Percentiles rank a stretch among this genome's conserved stretches.
Conservation (phyloP, 2,329 filamentous ascomycete species). For the Aspergillus intermedius region DNA sequence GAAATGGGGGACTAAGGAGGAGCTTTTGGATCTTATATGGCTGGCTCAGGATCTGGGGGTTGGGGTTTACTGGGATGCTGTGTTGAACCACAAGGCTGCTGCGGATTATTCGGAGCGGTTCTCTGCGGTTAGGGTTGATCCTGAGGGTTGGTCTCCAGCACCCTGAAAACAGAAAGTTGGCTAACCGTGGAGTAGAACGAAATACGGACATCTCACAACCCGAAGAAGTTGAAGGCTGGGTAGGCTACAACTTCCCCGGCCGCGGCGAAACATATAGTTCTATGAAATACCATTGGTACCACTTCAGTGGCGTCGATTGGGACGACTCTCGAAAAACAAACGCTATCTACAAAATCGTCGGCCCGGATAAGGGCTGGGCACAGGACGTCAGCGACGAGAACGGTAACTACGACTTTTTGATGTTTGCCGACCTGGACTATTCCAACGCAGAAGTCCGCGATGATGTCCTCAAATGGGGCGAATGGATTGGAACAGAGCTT, state of each 20-base stretch:
- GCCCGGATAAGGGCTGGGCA: slow-evolving; percentile 59
- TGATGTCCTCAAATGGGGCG: slow-evolving; percentile 61
- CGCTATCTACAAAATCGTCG: slow-evolving; percentile 60
- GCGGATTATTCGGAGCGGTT: slow-evolving; percentile 61
- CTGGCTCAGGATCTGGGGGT: slow-evolving; percentile 50
- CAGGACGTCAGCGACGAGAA: slow-evolving; percentile 55
- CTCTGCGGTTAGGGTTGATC: slow-evolving; percentile 58
- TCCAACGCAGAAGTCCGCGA: slow-evolving; percentile 55
- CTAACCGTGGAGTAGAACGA: slow-evolving; percentile 40
- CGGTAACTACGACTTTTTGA: slow-evolving; percentile 63
- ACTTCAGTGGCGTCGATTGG: slow-evolving; percentile 64
- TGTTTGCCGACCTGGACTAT: slow-evolving; percentile 67
- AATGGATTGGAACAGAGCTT: slow-evolving; percentile 58
- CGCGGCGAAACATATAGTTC: slow-evolving; percentile 54
- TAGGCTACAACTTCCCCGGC: slow-evolving; percentile 60
- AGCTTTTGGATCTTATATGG: slow-evolving; percentile 49
- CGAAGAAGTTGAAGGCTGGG: slow-evolving; percentile 61
- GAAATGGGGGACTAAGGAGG: slow-evolving; percentile 63
- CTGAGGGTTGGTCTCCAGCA: slow-evolving; percentile 28
- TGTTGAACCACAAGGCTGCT: slow-evolving; percentile 66
- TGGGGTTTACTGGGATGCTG: slow-evolving; percentile 61
- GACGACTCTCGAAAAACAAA: slow-evolving; percentile 52
- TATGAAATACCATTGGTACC: slow-evolving; percentile 59
- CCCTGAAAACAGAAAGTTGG: neutral
- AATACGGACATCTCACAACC: slow-evolving; percentile 49